Conservation (phyloP, 495 filamentous ascomycete species). For the Cenococcum geophilum region DNA sequence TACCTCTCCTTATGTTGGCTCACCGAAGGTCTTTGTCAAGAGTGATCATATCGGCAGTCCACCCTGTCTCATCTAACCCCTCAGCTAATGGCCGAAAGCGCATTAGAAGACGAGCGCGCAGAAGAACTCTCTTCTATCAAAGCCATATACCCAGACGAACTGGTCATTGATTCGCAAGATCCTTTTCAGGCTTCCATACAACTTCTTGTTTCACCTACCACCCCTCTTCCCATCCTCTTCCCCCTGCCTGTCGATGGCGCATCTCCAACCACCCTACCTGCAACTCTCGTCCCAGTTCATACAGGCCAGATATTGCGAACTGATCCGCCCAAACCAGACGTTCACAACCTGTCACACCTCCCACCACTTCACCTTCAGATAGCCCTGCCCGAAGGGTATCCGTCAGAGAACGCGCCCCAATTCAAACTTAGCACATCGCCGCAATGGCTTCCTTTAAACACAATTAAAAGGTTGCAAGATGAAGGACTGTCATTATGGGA, state of each 20-base stretch:
- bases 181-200: conserved; percentile 63
- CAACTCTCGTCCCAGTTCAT: conserved; percentile 18
- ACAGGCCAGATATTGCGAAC: neutral
- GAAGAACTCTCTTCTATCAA: conserved; percentile 75
- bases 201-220: conserved; percentile 62
- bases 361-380: conserved; percentile 68
- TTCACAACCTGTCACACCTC: conserved; percentile 64
- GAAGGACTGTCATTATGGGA: conserved; percentile 70
- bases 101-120: conserved; percentile 60
- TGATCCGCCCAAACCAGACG: conserved; percentile 39
- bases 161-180: conserved; percentile 53
- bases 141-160: conserved; percentile 79
- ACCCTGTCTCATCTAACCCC: neutral
- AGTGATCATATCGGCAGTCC: neutral
- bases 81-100: conserved; percentile 30
- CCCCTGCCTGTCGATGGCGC: conserved; percentile 41
- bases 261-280: conserved; percentile 39
- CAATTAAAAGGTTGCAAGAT: conserved; percentile 51
- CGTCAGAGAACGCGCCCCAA: conserved; percentile 56
- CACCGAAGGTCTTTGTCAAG: neutral
- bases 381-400: conserved; percentile 69
- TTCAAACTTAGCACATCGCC: conserved; percentile 60
- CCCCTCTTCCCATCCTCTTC: conserved; percentile 65
- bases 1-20: neutral
- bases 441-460: conserved; percentile 61